Evolutionary conservation across 2,329 filamentous ascomycete species (phyloP), one percentile per base, ranked within the genome.

Genomic region (Aspergillus brasiliensis): DNA sequence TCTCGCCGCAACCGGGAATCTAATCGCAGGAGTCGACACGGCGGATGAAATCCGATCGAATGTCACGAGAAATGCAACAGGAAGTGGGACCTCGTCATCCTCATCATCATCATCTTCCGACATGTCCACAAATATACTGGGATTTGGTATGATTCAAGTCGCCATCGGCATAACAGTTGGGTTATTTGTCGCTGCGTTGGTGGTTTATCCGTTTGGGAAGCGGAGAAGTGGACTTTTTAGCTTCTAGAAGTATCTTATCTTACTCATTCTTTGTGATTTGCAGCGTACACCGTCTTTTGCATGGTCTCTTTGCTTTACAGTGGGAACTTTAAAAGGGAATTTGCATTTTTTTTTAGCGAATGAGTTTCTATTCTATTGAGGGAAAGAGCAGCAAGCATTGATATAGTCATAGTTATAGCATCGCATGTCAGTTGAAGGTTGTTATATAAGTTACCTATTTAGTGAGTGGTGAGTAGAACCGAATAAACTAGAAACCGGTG

Each of bases 1-100:
- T 2, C 73, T 88, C 13, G 82, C 84, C 2, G 84, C 85, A 0
- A 80, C 79, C 55, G 86, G 86, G 1, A 82, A 79, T 4, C 70
- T 88, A 17, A 80, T 88, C 1, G 78, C 80, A 0, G 85, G 86
- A 13, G 78, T 88, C 47, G 81, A 81, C 8, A 82, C 80, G 3
- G 85, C 86, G 0, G 80, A 87, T 62, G 80, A 86, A 64, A 84
- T 86, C 2, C 62, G 66, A 5, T 67, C 65, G 8, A 76, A 77
- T 49, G 65, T 67, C 11, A 70, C 69, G 0, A 56, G 21, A 2
- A 51, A 42, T 6, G 19, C 34, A 13, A 51, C 17, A 11, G 15
- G 6, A 13, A 44, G 40, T 19, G 42, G n/a, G 8, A 21, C 28
- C 11, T 23, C 19, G 8, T 51, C 11, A 44, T 2, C 10, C n/a